Base-by-base conservation (phyloP, 352 stramenopile species). In the Pythium chondricola region DNA sequence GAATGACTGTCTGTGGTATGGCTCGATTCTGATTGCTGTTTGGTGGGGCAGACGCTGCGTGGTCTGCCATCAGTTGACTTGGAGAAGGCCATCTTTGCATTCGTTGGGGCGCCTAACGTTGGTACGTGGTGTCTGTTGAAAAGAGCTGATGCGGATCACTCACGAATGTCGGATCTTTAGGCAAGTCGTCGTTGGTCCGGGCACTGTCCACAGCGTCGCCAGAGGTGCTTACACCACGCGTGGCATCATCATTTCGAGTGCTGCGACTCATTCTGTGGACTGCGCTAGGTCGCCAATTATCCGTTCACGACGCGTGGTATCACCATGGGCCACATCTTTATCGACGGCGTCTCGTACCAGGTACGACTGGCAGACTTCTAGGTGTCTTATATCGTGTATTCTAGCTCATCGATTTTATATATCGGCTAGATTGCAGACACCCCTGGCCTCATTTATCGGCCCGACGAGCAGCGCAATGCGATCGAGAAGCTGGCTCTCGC, bases 341-440 rank as follows among this genome's bases (percentile, higher is more conserved):
- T 92, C 21, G 66, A 91, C 30, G 81, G 81, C 31, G 71, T 82
- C 38, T 83, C 83, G 16, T 91, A 88, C 41, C 83, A 93, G 73
- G 80, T 83, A 13, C 48, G 46, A 18, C 20, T 48, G 4, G 2
- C 20, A 25, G 24, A 22, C 0, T 49, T 9, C 30, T 39, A 20
- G 13, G 13, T 2, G 26, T 21, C 18, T 7, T 14, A 2, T 17
- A 10, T n/a, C n/a, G n/a, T n/a, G n/a, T n/a, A n/a, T n/a, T n/a
- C n/a, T n/a, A n/a, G n/a, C n/a, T n/a, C n/a, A n/a, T n/a, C n/a
- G n/a, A n/a, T n/a, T n/a, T n/a, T n/a, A n/a, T n/a, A n/a, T n/a
- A n/a, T n/a, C n/a, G n/a, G n/a, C n/a, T 45, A 93, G 83, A 91
- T 94, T 18, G 83, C 80, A 6, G 83, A 94, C 48, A 92, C 81